These are phyloP conservation scores for Podospora appendiculata DNA, from an alignment of 495 filamentous ascomycete species.

Conservation along the genomic window DNA sequence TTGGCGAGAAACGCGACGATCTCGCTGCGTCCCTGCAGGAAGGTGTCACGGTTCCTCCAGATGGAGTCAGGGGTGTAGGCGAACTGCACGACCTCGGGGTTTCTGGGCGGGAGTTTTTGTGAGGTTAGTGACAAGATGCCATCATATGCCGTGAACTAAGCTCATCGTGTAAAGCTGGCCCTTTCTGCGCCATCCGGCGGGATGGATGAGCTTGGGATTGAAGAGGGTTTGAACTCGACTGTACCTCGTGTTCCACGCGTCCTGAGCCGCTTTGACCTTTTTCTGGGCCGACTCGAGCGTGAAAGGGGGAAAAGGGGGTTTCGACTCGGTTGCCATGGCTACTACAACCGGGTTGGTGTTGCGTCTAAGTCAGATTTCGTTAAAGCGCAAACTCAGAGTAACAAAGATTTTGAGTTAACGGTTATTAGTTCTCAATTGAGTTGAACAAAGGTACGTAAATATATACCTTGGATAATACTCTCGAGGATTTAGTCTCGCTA, in stretches of 20 bases:
- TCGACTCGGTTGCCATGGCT: slow-evolving; percentile 18
- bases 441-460: too few relatives aligned
- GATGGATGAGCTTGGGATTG: not conserved
- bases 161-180: too few relatives aligned
- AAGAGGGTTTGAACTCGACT: slow-evolving; percentile 2
- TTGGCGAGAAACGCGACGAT: slow-evolving; percentile 66
- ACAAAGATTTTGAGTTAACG: too few relatives aligned
- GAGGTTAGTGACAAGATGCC: not conserved
- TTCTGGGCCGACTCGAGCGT: slow-evolving; percentile 60
- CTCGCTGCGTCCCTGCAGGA: slow-evolving; percentile 58
- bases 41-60: slow-evolving; percentile 74
- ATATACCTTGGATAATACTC: too few relatives aligned
- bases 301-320: slow-evolving; percentile 65
- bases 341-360: not conserved
- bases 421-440: too few relatives aligned
- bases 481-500: too few relatives aligned
- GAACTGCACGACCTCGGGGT: slow-evolving; percentile 54
- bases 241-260: slow-evolving; percentile 78
- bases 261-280: slow-evolving; percentile 83
- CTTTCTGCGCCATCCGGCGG: not conserved
- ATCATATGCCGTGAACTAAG: too few relatives aligned
- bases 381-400: not conserved
- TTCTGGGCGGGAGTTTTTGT: slow-evolving; percentile 38
- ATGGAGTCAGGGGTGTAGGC: slow-evolving; percentile 72
- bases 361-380: too few relatives aligned